phyloP scores from a whole-genome alignment of 1,284 basidiomycete species.

The Puccinia novopanici region DNA sequence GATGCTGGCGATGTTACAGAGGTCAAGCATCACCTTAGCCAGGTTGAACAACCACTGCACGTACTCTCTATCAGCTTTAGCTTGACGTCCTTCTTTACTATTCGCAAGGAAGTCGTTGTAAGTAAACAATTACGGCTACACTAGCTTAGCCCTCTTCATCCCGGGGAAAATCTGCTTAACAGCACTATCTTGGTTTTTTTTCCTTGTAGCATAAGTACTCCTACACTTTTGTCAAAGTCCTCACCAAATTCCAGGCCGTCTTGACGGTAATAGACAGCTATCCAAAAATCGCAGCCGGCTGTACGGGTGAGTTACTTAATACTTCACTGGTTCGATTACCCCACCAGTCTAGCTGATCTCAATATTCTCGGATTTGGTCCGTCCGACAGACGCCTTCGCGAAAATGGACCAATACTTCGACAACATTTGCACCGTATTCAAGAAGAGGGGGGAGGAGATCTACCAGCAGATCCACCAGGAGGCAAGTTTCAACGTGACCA shows the following conservation, averaged over 20 bases:
- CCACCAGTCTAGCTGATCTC: not conserved
- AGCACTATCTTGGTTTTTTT: not conserved
- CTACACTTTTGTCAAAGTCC: slow-evolving; percentile 6
- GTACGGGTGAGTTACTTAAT: not conserved
- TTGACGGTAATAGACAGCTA: slow-evolving; percentile 8
- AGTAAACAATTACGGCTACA: not conserved
- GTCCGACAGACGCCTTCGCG: slow-evolving; percentile 5
- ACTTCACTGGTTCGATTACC: not conserved
- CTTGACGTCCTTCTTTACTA: not conserved
- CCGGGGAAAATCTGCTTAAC: not conserved
- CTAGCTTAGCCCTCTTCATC: not conserved
- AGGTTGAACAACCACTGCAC: slow-evolving; percentile 6
- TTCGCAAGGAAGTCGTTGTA: not conserved
- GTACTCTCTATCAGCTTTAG: not conserved
- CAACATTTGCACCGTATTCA: slow-evolving; percentile 1
- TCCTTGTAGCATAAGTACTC: slow-evolving; percentile 6
- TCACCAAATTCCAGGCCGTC: slow-evolving; percentile 12
- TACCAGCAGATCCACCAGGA: slow-evolving; percentile 21
- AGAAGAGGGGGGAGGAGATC: slow-evolving; percentile 18
- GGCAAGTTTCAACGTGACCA: not conserved
- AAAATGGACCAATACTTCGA: slow-evolving; percentile 8
- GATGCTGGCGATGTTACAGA: not conserved
- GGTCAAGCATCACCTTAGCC: slow-evolving; percentile 14
- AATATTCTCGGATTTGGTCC: not conserved
- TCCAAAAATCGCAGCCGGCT: slow-evolving; percentile 12